Evolutionary conservation across 257 asterid species (phyloP), one percentile per base, ranked within the genome.

Genomic region (Thymus quinquecostatus): DNA sequence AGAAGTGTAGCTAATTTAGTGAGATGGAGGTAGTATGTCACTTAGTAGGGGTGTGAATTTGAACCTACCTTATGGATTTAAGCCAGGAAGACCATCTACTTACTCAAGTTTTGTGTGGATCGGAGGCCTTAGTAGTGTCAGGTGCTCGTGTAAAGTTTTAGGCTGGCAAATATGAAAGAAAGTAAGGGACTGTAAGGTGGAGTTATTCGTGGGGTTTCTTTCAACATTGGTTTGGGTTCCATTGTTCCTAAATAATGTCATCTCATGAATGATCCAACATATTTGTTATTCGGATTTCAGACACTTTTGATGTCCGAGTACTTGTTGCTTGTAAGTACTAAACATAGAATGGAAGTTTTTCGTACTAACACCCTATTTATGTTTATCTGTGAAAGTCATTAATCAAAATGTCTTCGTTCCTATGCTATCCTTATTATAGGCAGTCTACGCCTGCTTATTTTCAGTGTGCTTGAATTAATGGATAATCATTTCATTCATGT

Each of bases 391-490:
- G 40, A 60, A 67, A 67, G 5, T 30, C 27, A 45, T 21, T 28
- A 10, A 70, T 40, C 11, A 32, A 21, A 7, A n/a, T 21, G 50
- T 33, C n/a, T 38, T 29, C 33, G 45, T 30, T 69, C 61, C 5
- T 4, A 28, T 13, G 50, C 45, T 27, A 13, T 8, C 14, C n/a
- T 10, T n/a, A 29, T 64, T 29, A 29, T 54, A 2, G 10, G 58
- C 36, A 29, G 21, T 29, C 8, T 44, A 36, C 32, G 47, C 10
- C 10, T 8, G 54, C 30, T 12, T 40, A 30, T 68, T 14, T 14
- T 47, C n/a, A 11, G 64, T n/a, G 41, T 6, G 9, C 8, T 41
- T 50, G 43, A 64, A 14, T 8, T 10, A 45, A 12, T 79, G 75
- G 6, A 51, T 53, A 29, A 47, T 60, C 27, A 49, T 34, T 48